Base-by-base conservation (phyloP, 495 filamentous ascomycete species). In the Penicillium angulare region DNA sequence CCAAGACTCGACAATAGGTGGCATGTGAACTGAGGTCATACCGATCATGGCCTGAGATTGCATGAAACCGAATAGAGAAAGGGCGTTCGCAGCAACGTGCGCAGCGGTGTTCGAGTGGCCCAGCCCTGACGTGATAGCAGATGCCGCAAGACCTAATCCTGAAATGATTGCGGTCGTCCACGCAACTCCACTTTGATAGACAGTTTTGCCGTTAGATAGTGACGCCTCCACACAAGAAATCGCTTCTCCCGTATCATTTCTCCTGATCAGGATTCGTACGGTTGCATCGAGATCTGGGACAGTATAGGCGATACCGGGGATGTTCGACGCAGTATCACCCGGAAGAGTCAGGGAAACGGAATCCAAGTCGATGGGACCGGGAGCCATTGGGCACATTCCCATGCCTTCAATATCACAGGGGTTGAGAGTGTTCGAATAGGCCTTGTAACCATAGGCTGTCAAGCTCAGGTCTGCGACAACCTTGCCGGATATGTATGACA, bases 71-170 rank as follows among this genome's bases (percentile, higher is more conserved):
- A 97, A 96, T 7, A 98, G 80, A 18, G 92, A 95, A 21, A 97
- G 74, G 7, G 93, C 87, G 64, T 95, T 96, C 26, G 92, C 86
- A 7, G 93, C 93, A 34, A 98, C 87, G 67, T 98, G 93, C 16
- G 93, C 91, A 27, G 93, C 93, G 5, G 93, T 95, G 65, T 97
- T 97, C n/a, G 92, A 90, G 68, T 96, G 87, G 23, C 89, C 90
- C 7, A 93, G 73, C 5, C 88, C 88, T 17, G 86, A 88, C 35
- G 88, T 84, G 50, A 95, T 81, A 49, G 89, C 90, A 23, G 90
- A 93, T 8, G 87, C 86, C 42, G 92, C 73, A 24, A 98, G 78
- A 49, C 88, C 89, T 38, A 96, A 66, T 46, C 88, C 89, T 43
- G 88, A 88, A 43, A 97, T 90, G 47, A 93, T 78, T 34, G 92